Percentiles rank a stretch among this genome's conserved stretches.
Conservation (phyloP, 371 early-diverging fungal species). For the Rhizopus delemar region DNA sequence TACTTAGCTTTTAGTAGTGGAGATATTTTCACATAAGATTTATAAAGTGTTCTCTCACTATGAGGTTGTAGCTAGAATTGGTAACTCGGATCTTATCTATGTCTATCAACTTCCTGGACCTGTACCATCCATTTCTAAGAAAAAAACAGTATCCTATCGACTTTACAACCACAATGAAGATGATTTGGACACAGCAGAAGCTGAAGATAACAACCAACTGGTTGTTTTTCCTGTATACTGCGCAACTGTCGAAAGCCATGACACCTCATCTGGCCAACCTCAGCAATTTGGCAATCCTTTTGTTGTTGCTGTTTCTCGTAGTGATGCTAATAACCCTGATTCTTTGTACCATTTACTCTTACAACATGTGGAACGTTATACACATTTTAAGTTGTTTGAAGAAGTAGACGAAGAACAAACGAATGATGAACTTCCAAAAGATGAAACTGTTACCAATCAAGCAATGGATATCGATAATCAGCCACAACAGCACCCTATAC, state of each 20-base stretch:
- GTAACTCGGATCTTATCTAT: slow-evolving; percentile 62
- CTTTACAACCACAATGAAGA: slow-evolving; percentile 8
- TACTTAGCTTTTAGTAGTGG: slow-evolving; percentile 40
- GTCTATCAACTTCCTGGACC: slow-evolving; percentile 66
- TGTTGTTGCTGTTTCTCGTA: slow-evolving; percentile 33
- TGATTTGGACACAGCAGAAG: not conserved
- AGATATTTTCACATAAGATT: slow-evolving; percentile 61
- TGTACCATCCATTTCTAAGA: slow-evolving; percentile 20
- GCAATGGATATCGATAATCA: slow-evolving; percentile 7
- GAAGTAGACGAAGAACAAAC: slow-evolving; percentile 21
- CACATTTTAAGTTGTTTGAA: slow-evolving; percentile 45
- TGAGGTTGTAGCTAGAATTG: slow-evolving; percentile 64
- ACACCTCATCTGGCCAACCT: slow-evolving; percentile 8
- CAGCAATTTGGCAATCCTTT: slow-evolving; percentile 46
- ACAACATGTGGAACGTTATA: slow-evolving; percentile 41
- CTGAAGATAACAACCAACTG: slow-evolving; percentile 25
- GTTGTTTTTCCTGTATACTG: slow-evolving; percentile 52
- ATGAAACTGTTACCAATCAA: slow-evolving; percentile 6
- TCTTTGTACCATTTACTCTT: slow-evolving; percentile 32
- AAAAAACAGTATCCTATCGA: slow-evolving; percentile 6
- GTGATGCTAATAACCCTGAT: slow-evolving; percentile 31
- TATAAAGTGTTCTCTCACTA: slow-evolving; percentile 65
- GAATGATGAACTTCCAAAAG: slow-evolving; percentile 2
- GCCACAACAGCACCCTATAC: slow-evolving; percentile 31
- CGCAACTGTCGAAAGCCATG: slow-evolving; percentile 20